Conservation (phyloP, 805 yeast genomes). For the Candida ipomoeae region DNA sequence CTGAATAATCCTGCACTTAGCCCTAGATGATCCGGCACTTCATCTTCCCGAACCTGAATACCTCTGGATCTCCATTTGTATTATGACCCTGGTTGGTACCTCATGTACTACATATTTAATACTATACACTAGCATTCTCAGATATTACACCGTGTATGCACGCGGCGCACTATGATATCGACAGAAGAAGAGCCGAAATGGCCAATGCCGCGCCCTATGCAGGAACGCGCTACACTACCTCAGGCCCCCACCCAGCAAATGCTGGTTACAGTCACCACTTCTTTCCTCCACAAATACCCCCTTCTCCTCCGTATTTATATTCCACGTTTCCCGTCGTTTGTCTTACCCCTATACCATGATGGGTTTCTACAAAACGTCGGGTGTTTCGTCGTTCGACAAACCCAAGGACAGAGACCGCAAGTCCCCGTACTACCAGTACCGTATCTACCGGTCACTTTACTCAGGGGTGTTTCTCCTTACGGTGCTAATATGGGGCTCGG, state of each 20-base stretch:
- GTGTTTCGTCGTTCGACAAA: not conserved
- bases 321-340: not conserved
- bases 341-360: not conserved
- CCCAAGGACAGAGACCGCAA: constrained; percentile 4
- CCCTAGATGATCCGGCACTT: no score
- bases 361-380: not conserved
- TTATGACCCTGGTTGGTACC: not conserved
- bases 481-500: constrained; percentile 36
- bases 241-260: not conserved
- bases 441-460: constrained; percentile 10
- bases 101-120: no score
- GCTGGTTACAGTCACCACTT: not conserved
- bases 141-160: not conserved
- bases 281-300: not conserved
- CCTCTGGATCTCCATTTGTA: not conserved
- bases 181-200: not conserved
- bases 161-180: constrained; percentile 1
- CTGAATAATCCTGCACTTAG: no score
- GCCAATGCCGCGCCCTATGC: not conserved
- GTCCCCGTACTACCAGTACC: constrained; percentile 10
- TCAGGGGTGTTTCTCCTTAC: constrained; percentile 20
- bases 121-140: not conserved
- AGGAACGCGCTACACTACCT: not conserved
- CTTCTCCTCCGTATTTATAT: not conserved
- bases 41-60: no score